These are phyloP conservation scores for Triticum turgidum DNA, from an alignment of 176 grass and related monocot genomes.

Conservation along the genomic window DNA sequence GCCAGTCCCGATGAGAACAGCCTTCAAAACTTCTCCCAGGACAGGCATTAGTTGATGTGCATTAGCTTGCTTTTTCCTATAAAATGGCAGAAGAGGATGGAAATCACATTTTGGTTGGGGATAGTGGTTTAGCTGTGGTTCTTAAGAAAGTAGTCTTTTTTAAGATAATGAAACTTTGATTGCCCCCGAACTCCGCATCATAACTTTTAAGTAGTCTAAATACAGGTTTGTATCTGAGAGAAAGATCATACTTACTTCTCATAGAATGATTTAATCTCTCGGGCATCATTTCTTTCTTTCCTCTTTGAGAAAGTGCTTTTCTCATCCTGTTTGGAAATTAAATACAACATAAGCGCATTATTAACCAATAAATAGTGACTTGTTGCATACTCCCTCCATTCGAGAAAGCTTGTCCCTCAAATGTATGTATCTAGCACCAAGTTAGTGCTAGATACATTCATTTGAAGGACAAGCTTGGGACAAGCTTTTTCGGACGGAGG, in stretches of 20 bases:
- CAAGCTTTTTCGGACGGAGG: no score
- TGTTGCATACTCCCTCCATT: background rate
- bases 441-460: no score
- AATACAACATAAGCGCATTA: conserved; percentile 16
- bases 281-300: conserved; percentile 78
- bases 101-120: background rate
- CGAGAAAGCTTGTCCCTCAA: no score
- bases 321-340: conserved; percentile 62
- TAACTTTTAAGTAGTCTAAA: background rate
- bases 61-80: conserved; percentile 66
- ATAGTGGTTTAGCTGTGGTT: background rate
- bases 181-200: background rate
- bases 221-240: conserved; percentile 2
- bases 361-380: conserved; percentile 27
- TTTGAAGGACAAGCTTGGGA: no score
- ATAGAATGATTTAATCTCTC: conserved; percentile 75
- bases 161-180: background rate
- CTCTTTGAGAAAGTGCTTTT: conserved; percentile 47
- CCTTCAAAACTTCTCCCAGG: conserved; percentile 68
- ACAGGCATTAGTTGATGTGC: conserved; percentile 49
- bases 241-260: conserved; percentile 53
- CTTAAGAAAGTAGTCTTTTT: conserved; percentile 11
- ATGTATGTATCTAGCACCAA: no score
- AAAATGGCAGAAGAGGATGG: conserved; percentile 24
- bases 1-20: conserved; percentile 55